A percentile compares a stretch with the other conserved stretches of the same genome.
phyloP scores from a whole-genome alignment of 805 yeast genomes.

The Saccharomycopsis sp. region DNA sequence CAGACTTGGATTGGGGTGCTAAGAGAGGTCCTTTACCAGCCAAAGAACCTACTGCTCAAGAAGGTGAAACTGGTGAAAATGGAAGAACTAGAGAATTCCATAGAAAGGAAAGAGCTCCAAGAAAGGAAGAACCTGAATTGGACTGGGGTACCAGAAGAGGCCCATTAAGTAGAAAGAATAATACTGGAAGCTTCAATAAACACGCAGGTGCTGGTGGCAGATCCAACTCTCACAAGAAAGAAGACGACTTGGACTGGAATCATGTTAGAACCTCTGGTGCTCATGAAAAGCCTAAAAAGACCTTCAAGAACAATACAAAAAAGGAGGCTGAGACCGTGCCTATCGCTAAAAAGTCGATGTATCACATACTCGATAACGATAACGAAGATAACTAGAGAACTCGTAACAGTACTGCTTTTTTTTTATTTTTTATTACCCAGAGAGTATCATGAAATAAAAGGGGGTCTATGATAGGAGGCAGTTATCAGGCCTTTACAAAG shows the following conservation, averaged over 20 bases:
- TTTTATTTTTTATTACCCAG: too few relatives aligned
- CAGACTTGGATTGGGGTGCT: constrained; percentile 36
- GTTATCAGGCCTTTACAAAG: too few relatives aligned
- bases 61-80: not conserved
- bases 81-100: not conserved
- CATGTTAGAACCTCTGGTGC: not conserved
- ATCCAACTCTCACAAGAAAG: constrained; percentile 1
- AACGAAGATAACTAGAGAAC: not conserved
- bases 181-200: not conserved
- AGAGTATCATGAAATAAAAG: too few relatives aligned
- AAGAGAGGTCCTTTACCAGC: constrained; percentile 21
- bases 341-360: not conserved
- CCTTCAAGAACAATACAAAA: not conserved
- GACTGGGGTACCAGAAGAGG: constrained; percentile 41
- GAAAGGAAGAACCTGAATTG: constrained; percentile 37
- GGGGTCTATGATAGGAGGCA: too few relatives aligned
- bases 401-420: not conserved
- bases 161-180: constrained; percentile 17
- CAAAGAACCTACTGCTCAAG: not conserved
- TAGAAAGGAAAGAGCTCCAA: constrained; percentile 26
- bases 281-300: not conserved
- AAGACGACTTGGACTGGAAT: not conserved
- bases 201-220: not conserved
- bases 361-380: not conserved
- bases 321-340: not conserved